Percentiles rank a stretch among this genome's conserved stretches.
These are phyloP conservation scores for Thielaviopsis euricoi DNA, from an alignment of 2,329 filamentous ascomycete species.

Conservation along the genomic window DNA sequence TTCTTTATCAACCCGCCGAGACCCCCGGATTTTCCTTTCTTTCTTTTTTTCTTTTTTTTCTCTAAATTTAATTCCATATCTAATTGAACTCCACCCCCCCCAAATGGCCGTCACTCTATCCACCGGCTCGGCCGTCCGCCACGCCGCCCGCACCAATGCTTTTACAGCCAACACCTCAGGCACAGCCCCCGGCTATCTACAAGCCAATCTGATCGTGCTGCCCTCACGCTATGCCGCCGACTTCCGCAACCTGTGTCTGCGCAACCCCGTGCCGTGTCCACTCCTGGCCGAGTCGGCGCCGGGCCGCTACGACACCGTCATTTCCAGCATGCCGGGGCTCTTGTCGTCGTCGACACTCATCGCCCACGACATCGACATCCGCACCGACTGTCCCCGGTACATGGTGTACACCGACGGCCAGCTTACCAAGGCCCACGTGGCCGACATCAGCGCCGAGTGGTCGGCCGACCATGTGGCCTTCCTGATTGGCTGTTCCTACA, in stretches of 20 bases:
- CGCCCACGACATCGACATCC: slow-evolving; percentile 33
- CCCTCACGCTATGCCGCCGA: slow-evolving; percentile 38
- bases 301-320: slow-evolving; percentile 26
- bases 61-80: not conserved
- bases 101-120: not conserved
- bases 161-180: slow-evolving; percentile 33
- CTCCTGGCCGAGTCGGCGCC: slow-evolving; percentile 32
- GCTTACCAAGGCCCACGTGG: slow-evolving; percentile 21
- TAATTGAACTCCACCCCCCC: not conserved
- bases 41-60: too few species aligned
- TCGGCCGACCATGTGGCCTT: slow-evolving; percentile 42
- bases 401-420: slow-evolving; percentile 37
- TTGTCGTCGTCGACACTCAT: slow-evolving; percentile 16
- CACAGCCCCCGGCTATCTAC: slow-evolving; percentile 36
- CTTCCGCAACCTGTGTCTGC: slow-evolving; percentile 39
- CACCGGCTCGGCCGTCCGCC: slow-evolving; percentile 18
- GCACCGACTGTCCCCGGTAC: slow-evolving; percentile 40
- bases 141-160: slow-evolving; percentile 25
- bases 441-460: slow-evolving; percentile 35
- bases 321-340: slow-evolving; percentile 16
- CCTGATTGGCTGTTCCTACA: slow-evolving; percentile 47
- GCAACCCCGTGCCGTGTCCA: slow-evolving; percentile 47
- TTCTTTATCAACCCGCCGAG: too few species aligned
- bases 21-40: too few species aligned
- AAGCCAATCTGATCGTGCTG: slow-evolving; percentile 46